phyloP scores from a whole-genome alignment of 345 rosid species.

The Populus ilicifolia region DNA sequence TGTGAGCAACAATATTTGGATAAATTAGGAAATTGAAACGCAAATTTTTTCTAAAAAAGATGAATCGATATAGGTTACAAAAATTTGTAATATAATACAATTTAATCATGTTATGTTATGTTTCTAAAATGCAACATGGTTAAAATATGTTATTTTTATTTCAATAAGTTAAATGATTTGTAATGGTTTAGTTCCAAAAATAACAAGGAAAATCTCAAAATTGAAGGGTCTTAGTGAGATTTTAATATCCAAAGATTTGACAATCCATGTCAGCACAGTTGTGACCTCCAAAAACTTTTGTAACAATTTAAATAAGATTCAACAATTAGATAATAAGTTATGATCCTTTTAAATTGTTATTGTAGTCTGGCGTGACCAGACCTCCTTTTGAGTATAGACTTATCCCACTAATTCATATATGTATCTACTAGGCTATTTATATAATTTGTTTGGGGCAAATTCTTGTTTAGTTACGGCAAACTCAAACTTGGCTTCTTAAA shows the following conservation, averaged over 20 bases:
- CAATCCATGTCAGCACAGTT: fast-evolving
- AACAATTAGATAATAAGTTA: fast-evolving
- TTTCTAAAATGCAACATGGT: fast-evolving
- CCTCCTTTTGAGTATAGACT: too few species aligned
- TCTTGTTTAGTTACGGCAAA: too few species aligned
- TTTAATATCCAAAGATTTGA: too few species aligned
- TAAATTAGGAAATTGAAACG: too few species aligned
- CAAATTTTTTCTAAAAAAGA: too few species aligned
- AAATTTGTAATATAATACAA: fast-evolving
- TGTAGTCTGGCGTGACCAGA: fast-evolving
- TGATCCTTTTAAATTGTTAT: too few species aligned
- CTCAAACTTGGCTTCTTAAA: too few species aligned
- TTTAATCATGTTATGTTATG: too few species aligned
- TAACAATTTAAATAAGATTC: fast-evolving
- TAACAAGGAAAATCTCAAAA: too few species aligned
- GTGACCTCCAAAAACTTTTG: fast-evolving
- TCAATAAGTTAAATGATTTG: fast-evolving
- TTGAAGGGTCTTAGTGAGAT: fast-evolving
- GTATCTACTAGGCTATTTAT: fast-evolving
- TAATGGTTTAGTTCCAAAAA: fast-evolving
- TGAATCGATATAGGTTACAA: too few species aligned
- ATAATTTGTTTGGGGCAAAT: too few species aligned
- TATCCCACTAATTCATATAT: too few species aligned
- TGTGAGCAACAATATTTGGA: not conserved
- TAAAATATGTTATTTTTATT: fast-evolving